Evolutionary conservation across 495 filamentous ascomycete species (phyloP).

Genomic region (Niebla homalea): DNA sequence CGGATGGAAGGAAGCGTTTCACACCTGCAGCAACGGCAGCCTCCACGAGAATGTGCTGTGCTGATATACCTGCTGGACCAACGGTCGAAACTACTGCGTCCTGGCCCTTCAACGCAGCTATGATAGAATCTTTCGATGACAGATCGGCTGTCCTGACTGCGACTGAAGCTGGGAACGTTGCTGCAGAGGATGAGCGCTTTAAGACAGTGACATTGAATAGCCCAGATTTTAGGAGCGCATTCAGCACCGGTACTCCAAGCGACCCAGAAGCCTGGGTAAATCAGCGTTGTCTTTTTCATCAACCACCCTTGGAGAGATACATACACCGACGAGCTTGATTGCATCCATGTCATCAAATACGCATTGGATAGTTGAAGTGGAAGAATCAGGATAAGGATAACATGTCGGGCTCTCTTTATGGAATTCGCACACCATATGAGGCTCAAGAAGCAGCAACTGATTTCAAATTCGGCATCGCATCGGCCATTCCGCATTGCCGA

Average conservation of each 20-base stretch:
- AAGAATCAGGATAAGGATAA: too few relatives aligned
- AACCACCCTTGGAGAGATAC: not conserved
- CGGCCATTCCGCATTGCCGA: too few relatives aligned
- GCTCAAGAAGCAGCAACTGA: too few relatives aligned
- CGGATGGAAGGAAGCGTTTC: conserved; percentile 48
- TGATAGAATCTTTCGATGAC: conserved; percentile 37
- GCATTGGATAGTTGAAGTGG: too few relatives aligned
- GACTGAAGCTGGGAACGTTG: conserved; percentile 27
- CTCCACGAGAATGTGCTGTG: conserved; percentile 41
- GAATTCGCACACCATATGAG: too few relatives aligned
- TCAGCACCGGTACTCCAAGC: conserved; percentile 43
- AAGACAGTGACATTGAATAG: conserved; percentile 46
- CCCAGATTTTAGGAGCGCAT: conserved; percentile 36
- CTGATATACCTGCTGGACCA: conserved; percentile 20
- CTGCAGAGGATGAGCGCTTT: conserved; percentile 31
- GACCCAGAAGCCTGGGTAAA: conserved; percentile 34
- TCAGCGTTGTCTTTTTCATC: not conserved
- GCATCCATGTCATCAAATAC: not conserved
- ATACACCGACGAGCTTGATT: conserved; percentile 12
- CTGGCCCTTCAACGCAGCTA: conserved; percentile 24
- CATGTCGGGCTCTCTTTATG: too few relatives aligned
- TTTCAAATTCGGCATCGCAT: too few relatives aligned
- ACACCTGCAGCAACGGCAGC: conserved; percentile 46
- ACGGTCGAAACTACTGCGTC: conserved; percentile 28
- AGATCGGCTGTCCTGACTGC: conserved; percentile 39